Evolutionary conservation across 164 flowering plant genomes (phyloP).

Genomic region (Piper betle): DNA sequence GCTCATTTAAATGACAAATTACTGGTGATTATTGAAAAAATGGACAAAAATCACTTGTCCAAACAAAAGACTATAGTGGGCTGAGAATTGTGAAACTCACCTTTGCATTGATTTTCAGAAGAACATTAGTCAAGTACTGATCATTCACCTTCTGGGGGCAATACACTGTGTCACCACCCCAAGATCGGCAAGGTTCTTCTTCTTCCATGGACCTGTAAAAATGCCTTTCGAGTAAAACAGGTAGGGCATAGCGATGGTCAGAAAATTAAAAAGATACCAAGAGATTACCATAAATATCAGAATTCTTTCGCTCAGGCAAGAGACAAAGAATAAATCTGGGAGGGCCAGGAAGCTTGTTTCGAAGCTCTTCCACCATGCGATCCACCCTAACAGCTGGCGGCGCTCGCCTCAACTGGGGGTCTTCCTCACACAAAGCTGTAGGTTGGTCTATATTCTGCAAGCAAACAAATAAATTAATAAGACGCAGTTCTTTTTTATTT

Average conservation of each 20-base stretch:
- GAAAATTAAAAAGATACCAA: background rate
- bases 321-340: conserved; percentile 53
- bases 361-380: conserved; percentile 41
- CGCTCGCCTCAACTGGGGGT: conserved; percentile 23
- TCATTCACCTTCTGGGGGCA: conserved; percentile 45
- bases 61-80: conserved; percentile 19
- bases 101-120: conserved; percentile 30
- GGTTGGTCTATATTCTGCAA: conserved; percentile 29
- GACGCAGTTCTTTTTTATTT: background rate
- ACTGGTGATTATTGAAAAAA: background rate
- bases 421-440: conserved; percentile 41
- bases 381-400: conserved; percentile 48
- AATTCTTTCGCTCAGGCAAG: conserved; percentile 49
- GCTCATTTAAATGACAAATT: conserved; percentile 1
- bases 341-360: conserved; percentile 35
- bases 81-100: conserved; percentile 12
- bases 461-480: background rate
- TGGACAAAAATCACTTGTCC: conserved; percentile 13
- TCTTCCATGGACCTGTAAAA: conserved; percentile 24
- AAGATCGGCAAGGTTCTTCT: conserved; percentile 33
- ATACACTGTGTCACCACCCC: conserved; percentile 90
- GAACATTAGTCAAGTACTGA: conserved; percentile 53
- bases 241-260: background rate
- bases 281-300: conserved; percentile 46
- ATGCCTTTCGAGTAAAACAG: background rate